A percentile compares a stretch with the other conserved stretches of the same genome.
These are phyloP conservation scores for Trichoderma gamsii DNA, from an alignment of 495 filamentous ascomycete genomes.

Conservation along the genomic window DNA sequence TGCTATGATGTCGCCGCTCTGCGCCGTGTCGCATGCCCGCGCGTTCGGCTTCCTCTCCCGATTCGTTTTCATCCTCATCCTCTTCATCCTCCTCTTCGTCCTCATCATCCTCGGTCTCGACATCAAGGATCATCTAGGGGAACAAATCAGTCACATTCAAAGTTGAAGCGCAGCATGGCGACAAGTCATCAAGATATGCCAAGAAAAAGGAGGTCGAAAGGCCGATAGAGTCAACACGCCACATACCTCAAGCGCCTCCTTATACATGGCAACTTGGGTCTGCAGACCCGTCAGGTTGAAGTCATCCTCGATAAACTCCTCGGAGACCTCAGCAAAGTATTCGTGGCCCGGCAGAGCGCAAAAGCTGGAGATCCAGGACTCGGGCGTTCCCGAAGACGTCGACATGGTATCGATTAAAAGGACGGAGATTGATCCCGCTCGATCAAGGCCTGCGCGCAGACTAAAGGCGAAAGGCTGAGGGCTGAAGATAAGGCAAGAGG, in stretches of 20 bases:
- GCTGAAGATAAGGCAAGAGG: not conserved
- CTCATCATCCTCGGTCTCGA: constrained; percentile 90
- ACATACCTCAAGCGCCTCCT: constrained; percentile 68
- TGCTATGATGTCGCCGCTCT: constrained; percentile 71
- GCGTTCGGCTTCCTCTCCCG: constrained; percentile 67
- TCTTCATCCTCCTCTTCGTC: constrained; percentile 79
- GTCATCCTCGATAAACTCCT: constrained; percentile 99
- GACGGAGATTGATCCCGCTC: not conserved
- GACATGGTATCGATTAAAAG: constrained; percentile 36
- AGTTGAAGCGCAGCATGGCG: not conserved
- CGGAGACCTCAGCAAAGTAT: constrained; percentile 96
- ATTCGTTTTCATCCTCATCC: constrained; percentile 71
- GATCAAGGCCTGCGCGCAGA: not conserved
- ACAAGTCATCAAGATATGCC: not conserved
- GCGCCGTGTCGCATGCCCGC: constrained; percentile 46
- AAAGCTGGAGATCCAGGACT: constrained; percentile 97
- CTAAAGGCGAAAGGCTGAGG: not conserved
- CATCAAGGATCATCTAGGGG: constrained; percentile 91
- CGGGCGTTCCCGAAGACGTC: constrained; percentile 76
- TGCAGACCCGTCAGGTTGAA: constrained; percentile 97
- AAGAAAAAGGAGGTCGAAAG: not conserved
- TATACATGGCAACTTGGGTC: constrained; percentile 96
- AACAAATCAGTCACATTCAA: not conserved
- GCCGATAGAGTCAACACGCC: not conserved
- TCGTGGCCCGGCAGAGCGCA: constrained; percentile 93